phyloP scores from a whole-genome alignment of 2,329 filamentous ascomycete genomes.

The Neoascochyta sp. region DNA sequence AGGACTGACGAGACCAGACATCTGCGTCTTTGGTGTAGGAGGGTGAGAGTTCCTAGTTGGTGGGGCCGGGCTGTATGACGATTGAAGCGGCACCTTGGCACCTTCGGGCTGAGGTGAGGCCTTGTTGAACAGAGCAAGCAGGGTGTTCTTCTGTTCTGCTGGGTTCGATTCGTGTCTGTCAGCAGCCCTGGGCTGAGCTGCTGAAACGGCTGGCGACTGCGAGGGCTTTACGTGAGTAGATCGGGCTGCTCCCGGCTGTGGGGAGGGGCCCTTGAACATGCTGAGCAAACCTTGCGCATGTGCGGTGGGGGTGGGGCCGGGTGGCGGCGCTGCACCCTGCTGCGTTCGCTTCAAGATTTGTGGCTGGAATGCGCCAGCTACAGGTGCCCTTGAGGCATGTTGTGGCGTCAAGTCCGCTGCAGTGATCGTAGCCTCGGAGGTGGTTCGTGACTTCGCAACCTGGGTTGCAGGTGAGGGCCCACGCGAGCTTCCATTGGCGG shows the following conservation, averaged over 20 bases:
- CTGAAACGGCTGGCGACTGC: constrained; percentile 3
- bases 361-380: constrained; percentile 31
- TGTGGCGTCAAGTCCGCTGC: neutral
- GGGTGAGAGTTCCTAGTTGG: constrained; percentile 19
- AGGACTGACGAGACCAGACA: constrained; percentile 39
- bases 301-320: constrained; percentile 9
- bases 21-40: constrained; percentile 26
- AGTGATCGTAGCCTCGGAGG: constrained; percentile 6
- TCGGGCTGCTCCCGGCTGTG: constrained; percentile 7
- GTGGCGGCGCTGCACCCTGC: constrained; percentile 18
- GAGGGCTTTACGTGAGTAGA: constrained; percentile 5
- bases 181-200: constrained; percentile 9
- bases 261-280: constrained; percentile 14
- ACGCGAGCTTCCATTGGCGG: constrained; percentile 21
- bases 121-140: constrained; percentile 39
- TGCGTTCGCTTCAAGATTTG: constrained; percentile 37
- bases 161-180: constrained; percentile 28
- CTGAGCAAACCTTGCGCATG: constrained; percentile 19
- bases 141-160: constrained; percentile 31
- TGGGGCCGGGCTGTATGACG: constrained; percentile 17
- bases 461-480: constrained; percentile 27
- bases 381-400: constrained; percentile 7
- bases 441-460: constrained; percentile 7
- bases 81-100: constrained; percentile 11
- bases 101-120: constrained; percentile 12